Evolutionary conservation across 169 alveolate genomes (phyloP), one percentile per base, ranked within the genome.

Genomic region (Eimeria necatrix): DNA sequence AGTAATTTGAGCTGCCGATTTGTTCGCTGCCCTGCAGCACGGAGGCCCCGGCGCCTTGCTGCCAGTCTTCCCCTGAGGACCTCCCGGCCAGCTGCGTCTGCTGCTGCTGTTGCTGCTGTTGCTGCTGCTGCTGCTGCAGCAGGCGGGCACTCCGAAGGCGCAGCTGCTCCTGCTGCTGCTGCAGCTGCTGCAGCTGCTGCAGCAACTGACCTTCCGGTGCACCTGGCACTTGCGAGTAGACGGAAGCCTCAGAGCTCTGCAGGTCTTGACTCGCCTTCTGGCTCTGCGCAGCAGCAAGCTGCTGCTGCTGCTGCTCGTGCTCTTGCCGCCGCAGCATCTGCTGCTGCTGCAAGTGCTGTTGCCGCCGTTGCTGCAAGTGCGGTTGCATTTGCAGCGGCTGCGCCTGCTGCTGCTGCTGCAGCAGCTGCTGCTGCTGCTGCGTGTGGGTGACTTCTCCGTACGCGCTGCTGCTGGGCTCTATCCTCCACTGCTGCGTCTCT

Each of bases 131-230:
- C 26, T 64, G 41, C 26, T 64, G 76, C 26, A 10, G 76, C 26
- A 46, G 87, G 48, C 22, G 87, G 24, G 61, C 64, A 7, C 61
- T 20, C 8, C 32, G 64, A 20, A n/a, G 87, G n/a, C 61, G 87
- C 61, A 76, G 24, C 41, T 48, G 87, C 87, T 46, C 41, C 64
- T 76, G 87, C 87, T 76, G 64, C 87, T 49, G 64, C 61, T 76
- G 87, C 87, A 46, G 87, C 87, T 76, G 61, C 87, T 46, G 26
- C 87, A 46, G 64, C 87, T 16, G 87, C 56, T 46, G 87, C 87
- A 16, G 41, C 41, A 56, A 14, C 64, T 56, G 64, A 14, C 64
- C 64, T 56, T 76, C 87, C 84, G 84, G 46, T 8, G 4, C 9
- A 18, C 49, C 56, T 16, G 26, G 87, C 61, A 76, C 61, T 6